These are phyloP conservation scores for Heracleum sosnowskyi DNA, from an alignment of 129 eudicot species.

Conservation along the genomic window DNA sequence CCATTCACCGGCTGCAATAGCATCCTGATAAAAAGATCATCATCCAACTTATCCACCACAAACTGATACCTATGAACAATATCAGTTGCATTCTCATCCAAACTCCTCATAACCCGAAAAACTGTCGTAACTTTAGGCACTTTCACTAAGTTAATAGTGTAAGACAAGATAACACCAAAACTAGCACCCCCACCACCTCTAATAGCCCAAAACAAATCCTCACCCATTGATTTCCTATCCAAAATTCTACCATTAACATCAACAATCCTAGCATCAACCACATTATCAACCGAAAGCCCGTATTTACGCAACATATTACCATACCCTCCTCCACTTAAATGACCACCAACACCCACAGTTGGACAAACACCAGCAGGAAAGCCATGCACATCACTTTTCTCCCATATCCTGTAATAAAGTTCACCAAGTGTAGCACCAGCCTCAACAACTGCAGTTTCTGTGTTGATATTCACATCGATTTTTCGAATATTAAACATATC, in stretches of 20 bases:
- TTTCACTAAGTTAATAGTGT: constrained; percentile 22
- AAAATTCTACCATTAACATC: constrained; percentile 23
- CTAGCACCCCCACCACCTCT: constrained; percentile 37
- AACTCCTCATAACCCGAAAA: constrained; percentile 10
- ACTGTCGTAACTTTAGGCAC: constrained; percentile 1
- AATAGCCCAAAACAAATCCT: constrained; percentile 40
- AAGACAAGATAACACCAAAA: constrained; percentile 32
- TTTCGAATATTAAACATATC: constrained; percentile 28
- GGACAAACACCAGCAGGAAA: constrained; percentile 37
- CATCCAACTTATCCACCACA: constrained; percentile 4
- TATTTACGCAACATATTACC: constrained; percentile 33
- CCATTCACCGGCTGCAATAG: constrained; percentile 13
- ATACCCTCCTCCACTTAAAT: constrained; percentile 33
- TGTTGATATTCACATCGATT: constrained; percentile 10
- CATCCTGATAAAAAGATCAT: constrained; percentile 11
- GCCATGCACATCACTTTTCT: constrained; percentile 31
- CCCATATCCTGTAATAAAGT: constrained; percentile 30
- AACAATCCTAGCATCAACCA: constrained; percentile 29
- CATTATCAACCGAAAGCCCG: constrained; percentile 33
- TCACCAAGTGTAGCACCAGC: constrained; percentile 39
- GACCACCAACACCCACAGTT: constrained; percentile 33
- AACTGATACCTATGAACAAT: constrained; percentile 13
- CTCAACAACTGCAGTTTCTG: constrained; percentile 24
- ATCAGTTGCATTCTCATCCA: constrained; percentile 14
- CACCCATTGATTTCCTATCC: constrained; percentile 32